These are phyloP conservation scores for Begonia masoniana DNA, from an alignment of 306 rosid species.

Conservation along the genomic window DNA sequence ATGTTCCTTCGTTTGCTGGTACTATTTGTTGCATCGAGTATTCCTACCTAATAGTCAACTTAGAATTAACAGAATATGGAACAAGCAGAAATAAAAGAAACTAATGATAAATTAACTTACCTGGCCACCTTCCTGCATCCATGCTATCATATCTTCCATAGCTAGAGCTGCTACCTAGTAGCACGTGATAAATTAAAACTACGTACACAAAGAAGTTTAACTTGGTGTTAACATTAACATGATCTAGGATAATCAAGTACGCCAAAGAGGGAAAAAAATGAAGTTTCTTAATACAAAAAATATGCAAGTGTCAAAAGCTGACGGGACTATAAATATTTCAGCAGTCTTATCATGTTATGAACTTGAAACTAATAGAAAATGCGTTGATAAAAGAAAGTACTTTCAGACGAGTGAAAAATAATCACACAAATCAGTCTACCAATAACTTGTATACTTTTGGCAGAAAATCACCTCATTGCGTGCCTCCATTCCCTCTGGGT, in stretches of 20 bases:
- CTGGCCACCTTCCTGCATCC: conserved; percentile 99
- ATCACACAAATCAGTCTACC: no score
- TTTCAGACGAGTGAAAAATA: no score
- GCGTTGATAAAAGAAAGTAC: no score
- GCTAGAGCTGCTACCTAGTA: conserved; percentile 99
- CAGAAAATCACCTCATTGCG: conserved; percentile 77
- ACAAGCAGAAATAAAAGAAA: no score
- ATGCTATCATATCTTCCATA: conserved; percentile 94
- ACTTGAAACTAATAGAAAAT: no score
- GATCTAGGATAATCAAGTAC: conserved; percentile 11
- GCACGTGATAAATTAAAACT: conserved; percentile 95
- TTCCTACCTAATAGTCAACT: conserved; percentile 66
- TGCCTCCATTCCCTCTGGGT: conserved; percentile 95
- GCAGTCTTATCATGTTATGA: no score
- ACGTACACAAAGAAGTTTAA: conserved; percentile 51
- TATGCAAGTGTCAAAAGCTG: no score
- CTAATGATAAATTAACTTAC: conserved; percentile 25
- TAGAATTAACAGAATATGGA: conserved; percentile 7
- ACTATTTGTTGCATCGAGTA: conserved; percentile 98
- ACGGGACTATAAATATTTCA: no score
- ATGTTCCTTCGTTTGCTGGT: conserved; percentile 67
- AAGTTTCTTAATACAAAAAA: no score
- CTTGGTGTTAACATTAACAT: conserved; percentile 43
- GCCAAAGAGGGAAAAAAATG: background rate
- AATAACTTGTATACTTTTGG: no score